These are phyloP conservation scores for Malassezia sympodialis DNA, from an alignment of 1,284 basidiomycete genomes.

Conservation along the genomic window DNA sequence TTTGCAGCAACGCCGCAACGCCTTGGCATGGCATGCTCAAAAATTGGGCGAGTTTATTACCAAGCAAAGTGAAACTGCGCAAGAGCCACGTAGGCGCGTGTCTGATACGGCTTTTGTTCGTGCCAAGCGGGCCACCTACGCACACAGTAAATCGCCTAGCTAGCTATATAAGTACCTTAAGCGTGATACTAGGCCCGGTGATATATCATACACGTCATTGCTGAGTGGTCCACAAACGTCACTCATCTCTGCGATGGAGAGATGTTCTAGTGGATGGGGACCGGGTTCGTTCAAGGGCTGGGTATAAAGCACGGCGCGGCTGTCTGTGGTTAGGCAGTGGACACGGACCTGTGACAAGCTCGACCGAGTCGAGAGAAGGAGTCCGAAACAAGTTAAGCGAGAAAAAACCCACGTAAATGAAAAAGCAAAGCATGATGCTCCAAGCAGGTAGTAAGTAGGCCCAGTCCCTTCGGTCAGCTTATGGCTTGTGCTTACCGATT, in stretches of 20 bases:
- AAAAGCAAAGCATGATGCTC: constrained; percentile 18
- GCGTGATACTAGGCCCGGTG: constrained; percentile 16
- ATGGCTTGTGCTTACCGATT: constrained; percentile 12
- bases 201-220: constrained; percentile 19
- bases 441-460: constrained; percentile 22
- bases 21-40: neutral
- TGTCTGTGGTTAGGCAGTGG: neutral
- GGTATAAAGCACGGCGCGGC: neutral
- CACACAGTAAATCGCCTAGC: neutral
- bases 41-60: neutral
- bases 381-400: constrained; percentile 17
- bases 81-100: neutral
- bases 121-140: neutral
- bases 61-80: neutral
- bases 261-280: neutral
- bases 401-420: constrained; percentile 16
- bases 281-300: neutral
- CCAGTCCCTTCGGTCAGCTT: constrained; percentile 19
- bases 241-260: neutral
- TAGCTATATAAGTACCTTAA: constrained; percentile 4
- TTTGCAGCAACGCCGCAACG: neutral
- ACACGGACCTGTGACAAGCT: constrained; percentile 17
- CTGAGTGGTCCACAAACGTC: constrained; percentile 7
- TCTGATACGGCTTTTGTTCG: neutral
- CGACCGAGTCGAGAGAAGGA: constrained; percentile 14